phyloP scores from a whole-genome alignment of 2,329 filamentous ascomycete species.

The Fusarium sambucinum region DNA sequence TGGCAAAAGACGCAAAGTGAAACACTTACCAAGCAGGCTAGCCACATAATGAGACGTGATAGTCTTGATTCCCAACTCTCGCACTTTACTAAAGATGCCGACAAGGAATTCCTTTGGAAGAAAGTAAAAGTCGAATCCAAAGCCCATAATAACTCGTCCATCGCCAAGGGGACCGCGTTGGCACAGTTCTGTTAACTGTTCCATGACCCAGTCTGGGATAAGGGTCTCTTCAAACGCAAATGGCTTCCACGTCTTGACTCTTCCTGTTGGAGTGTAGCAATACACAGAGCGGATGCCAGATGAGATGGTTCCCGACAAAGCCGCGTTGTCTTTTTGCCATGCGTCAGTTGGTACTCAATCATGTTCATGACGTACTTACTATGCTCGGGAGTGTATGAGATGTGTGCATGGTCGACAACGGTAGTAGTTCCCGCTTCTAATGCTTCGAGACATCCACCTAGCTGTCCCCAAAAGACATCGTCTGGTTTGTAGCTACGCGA shows the following conservation, averaged over 20 bases:
- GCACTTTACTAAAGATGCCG: neutral
- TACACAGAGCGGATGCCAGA: slow-evolving; percentile 19
- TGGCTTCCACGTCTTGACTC: slow-evolving; percentile 21
- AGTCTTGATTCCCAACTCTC: neutral
- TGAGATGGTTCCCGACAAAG: slow-evolving; percentile 7
- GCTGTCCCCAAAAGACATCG: slow-evolving; percentile 18
- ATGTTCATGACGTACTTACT: neutral
- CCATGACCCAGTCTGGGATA: neutral
- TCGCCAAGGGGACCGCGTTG: neutral
- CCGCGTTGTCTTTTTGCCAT: neutral
- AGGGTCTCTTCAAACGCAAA: neutral
- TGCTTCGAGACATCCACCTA: slow-evolving; percentile 16
- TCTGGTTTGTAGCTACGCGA: slow-evolving; percentile 6
- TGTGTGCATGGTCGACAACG: slow-evolving; percentile 8
- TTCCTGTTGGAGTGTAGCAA: slow-evolving; percentile 1
- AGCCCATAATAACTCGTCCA: slow-evolving; percentile 14
- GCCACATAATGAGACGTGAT: slow-evolving; percentile 24
- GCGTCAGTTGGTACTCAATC: rapidly evolving
- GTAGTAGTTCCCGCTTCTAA: slow-evolving; percentile 17
- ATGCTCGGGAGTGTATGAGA: slow-evolving; percentile 12
- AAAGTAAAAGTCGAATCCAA: slow-evolving; percentile 14
- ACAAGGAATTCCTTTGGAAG: slow-evolving; percentile 15
- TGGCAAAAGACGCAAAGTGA: rapidly evolving
- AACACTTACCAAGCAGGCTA: neutral
- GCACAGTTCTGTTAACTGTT: neutral